phyloP scores from a whole-genome alignment of 2,329 filamentous ascomycete species.

The Escovopsis weberi region DNA sequence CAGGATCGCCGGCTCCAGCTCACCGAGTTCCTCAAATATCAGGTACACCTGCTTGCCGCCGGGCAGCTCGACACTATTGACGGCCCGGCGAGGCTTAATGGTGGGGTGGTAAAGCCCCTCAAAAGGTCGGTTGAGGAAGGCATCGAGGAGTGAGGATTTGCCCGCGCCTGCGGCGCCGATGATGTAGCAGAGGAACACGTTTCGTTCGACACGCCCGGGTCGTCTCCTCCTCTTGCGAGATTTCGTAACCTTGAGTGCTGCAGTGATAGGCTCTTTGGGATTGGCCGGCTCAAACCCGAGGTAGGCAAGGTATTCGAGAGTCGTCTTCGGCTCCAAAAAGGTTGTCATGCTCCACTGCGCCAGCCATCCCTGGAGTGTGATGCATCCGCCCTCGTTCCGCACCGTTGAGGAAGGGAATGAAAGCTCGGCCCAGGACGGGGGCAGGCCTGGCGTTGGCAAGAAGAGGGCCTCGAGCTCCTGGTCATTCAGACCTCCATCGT shows the following conservation, averaged over 20 bases:
- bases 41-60: conserved; percentile 96
- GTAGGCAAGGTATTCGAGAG: conserved; percentile 89
- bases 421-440: conserved; percentile 72
- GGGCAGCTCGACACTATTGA: conserved; percentile 91
- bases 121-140: conserved; percentile 82
- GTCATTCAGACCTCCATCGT: conserved; percentile 85
- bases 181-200: conserved; percentile 88
- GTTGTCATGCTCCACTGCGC: conserved; percentile 99
- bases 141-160: conserved; percentile 81
- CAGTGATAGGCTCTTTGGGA: conserved; percentile 58
- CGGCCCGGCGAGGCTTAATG: conserved; percentile 83
- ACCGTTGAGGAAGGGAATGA: conserved; percentile 90
- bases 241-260: conserved; percentile 85
- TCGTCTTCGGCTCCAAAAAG: conserved; percentile 88
- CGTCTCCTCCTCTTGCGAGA: conserved; percentile 71
- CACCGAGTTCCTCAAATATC: conserved; percentile 87
- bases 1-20: conserved; percentile 86
- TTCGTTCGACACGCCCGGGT: conserved; percentile 77
- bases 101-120: conserved; percentile 76
- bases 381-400: conserved; percentile 84
- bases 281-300: conserved; percentile 80
- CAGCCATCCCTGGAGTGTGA: conserved; percentile 93
- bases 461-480: conserved; percentile 76
- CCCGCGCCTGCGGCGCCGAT: conserved; percentile 74
- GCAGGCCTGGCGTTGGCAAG: conserved; percentile 81